Evolutionary conservation across 176 grass and related monocot genomes (phyloP), one percentile per base, ranked within the genome.

Genomic region (Oryza punctata): DNA sequence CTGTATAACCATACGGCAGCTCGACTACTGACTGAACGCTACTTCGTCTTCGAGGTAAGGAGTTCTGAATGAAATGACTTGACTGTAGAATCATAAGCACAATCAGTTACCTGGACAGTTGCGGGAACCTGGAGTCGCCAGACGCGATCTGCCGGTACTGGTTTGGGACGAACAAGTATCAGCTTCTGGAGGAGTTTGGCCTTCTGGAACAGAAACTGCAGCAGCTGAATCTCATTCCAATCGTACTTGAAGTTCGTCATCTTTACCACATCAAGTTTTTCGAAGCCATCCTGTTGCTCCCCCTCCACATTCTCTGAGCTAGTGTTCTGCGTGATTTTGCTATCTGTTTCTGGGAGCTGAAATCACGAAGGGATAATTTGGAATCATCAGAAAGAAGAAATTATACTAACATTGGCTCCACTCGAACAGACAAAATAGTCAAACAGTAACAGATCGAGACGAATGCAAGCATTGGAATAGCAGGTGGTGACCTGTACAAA

Each of bases 401-500:
- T 7, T 6, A 38, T 38, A 38, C 37, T 38, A 38, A 38, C 37
- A 8, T 38, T 38, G 37, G 37, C 37, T 38, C 37, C 37, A 38
- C 37, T 38, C 6, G 37, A 38, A 38, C 37, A 10, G 28, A 38
- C 12, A 66, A 50, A 50, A 50, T 50, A 50, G 47, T 18, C 0
- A 50, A 12, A 12, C 11, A 38, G 7, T 38, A 38, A 8, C 7
- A 38, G 37, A 38, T 38, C 37, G 37, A 38, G 37, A 38, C 7
- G 7, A 38, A 38, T 38, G 37, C 37, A 38, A 38, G 37, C 37
- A 38, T 8, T 38, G 37, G 37, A 38, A 38, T 8, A 38, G 12
- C 44, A 50, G 15, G 47, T 38, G 8, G 10, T 45, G 76, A 96
- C 94, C 86, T 91, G 73, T 47, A 96, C 54, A 69, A 93, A 96